Percentiles rank a stretch among this genome's conserved stretches.
Conservation (phyloP, 2,329 filamentous ascomycete genomes). For the Talaromyces sp. region DNA sequence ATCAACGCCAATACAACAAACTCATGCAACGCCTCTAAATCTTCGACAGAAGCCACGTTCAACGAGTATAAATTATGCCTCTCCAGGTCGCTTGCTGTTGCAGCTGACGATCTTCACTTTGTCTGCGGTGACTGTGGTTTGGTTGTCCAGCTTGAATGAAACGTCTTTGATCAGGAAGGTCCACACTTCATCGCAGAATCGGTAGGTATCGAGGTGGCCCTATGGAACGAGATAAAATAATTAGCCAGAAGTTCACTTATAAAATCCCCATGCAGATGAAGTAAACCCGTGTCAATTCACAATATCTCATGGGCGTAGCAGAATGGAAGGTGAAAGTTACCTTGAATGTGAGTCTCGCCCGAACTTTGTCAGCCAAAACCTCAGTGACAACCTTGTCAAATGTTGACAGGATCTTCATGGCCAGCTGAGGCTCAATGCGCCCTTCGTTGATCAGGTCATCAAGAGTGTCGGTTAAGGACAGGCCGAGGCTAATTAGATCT, state of each 20-base stretch:
- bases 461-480: slow-evolving; percentile 91
- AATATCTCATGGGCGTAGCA: no score
- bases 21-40: slow-evolving; percentile 4
- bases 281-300: no score
- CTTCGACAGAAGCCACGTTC: neutral
- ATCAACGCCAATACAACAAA: neutral
- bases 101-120: slow-evolving; percentile 99
- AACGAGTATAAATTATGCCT: slow-evolving; percentile 44
- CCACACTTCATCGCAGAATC: slow-evolving; percentile 99
- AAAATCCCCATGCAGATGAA: neutral
- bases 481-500: slow-evolving; percentile 71
- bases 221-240: slow-evolving; percentile 40
- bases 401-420: slow-evolving; percentile 96
- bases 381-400: slow-evolving; percentile 94
- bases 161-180: slow-evolving; percentile 99
- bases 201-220: slow-evolving; percentile 97
- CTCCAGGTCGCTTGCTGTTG: slow-evolving; percentile 80
- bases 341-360: slow-evolving; percentile 91
- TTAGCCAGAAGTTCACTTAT: slow-evolving; percentile 14
- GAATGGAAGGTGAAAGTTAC: slow-evolving; percentile 50
- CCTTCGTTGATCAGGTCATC: slow-evolving; percentile 94
- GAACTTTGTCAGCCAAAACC: slow-evolving; percentile 88
- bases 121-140: slow-evolving; percentile 74
- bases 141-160: slow-evolving; percentile 95
- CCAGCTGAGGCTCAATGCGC: slow-evolving; percentile 94